Evolutionary conservation across 352 stramenopile genomes (phyloP).

Genomic region (Globisporangium splendens): DNA sequence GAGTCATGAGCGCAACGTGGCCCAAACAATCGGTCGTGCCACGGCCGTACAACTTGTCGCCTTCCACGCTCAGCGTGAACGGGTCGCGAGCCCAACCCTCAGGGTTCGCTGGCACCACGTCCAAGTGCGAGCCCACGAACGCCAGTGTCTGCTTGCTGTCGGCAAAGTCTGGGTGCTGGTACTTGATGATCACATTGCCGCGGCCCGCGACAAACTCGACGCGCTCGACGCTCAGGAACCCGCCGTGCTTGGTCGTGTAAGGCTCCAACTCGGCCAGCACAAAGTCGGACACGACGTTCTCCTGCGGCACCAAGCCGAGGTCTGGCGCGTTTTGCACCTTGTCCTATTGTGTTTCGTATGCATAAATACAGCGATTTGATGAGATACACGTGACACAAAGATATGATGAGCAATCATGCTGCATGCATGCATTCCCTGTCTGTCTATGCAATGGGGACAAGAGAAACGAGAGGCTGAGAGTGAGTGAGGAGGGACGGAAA

Average conservation of each 20-base stretch:
- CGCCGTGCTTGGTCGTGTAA: conserved; percentile 69
- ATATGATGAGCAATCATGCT: background rate
- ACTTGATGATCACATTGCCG: conserved; percentile 92
- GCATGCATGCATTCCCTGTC: too few species aligned
- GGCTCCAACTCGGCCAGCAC: conserved; percentile 81
- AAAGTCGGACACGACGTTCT: conserved; percentile 89
- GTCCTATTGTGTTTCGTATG: conserved; percentile 25
- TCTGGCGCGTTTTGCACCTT: conserved; percentile 67
- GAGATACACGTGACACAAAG: background rate
- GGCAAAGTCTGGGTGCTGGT: conserved; percentile 40
- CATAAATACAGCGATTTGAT: too few species aligned
- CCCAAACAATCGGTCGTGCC: conserved; percentile 93
- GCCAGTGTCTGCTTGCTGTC: conserved; percentile 69
- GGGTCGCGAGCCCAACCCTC: conserved; percentile 87
- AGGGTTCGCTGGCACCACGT: conserved; percentile 92
- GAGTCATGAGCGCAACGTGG: conserved; percentile 90
- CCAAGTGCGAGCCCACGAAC: conserved; percentile 89
- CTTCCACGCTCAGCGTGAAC: conserved; percentile 86
- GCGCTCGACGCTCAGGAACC: conserved; percentile 62
- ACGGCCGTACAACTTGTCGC: conserved; percentile 90
- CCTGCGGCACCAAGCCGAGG: conserved; percentile 70
- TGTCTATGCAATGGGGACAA: too few species aligned
- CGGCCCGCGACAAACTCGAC: conserved; percentile 81
- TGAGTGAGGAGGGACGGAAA: too few species aligned
- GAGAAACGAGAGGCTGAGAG: too few species aligned